Percentiles rank a stretch among this genome's conserved stretches.
phyloP scores from a whole-genome alignment of 192 early-diverging fungal species.

The Coemansia sp. region DNA sequence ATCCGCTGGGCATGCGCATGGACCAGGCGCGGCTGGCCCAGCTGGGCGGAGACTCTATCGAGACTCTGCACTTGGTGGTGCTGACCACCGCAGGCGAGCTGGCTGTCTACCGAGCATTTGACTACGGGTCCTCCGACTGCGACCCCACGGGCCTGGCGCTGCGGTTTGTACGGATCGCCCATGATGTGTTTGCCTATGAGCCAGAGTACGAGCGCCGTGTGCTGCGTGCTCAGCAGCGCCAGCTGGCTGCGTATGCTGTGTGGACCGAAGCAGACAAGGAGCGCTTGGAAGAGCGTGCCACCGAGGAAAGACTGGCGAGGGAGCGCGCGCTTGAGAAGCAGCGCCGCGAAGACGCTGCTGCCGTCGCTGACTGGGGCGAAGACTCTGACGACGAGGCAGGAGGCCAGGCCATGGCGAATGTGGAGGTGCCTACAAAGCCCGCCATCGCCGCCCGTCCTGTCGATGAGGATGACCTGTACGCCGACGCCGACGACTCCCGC shows the following conservation, averaged over 20 bases:
- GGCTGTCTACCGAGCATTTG: slow-evolving; percentile 45
- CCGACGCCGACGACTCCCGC: slow-evolving; percentile 1
- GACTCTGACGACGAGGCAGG: slow-evolving; percentile 27
- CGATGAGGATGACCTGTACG: slow-evolving; percentile 16
- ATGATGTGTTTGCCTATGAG: slow-evolving; percentile 42
- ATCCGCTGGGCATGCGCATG: slow-evolving; percentile 5
- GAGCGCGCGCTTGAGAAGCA: slow-evolving; percentile 17
- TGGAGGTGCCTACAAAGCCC: neutral
- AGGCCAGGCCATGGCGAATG: too few species aligned
- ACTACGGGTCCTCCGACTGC: slow-evolving; percentile 10
- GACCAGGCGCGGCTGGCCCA: slow-evolving; percentile 40
- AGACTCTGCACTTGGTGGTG: slow-evolving; percentile 21
- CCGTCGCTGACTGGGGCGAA: slow-evolving; percentile 40
- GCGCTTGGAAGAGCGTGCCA: slow-evolving; percentile 7
- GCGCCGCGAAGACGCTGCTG: slow-evolving; percentile 22
- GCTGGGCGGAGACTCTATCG: slow-evolving; percentile 29
- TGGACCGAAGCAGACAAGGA: slow-evolving; percentile 21
- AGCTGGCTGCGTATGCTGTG: slow-evolving; percentile 21
- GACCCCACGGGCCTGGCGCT: slow-evolving; percentile 18
- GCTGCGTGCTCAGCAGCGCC: slow-evolving; percentile 16
- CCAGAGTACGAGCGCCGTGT: slow-evolving; percentile 45
- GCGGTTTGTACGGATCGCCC: slow-evolving; percentile 28
- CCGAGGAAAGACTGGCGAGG: slow-evolving; percentile 5
- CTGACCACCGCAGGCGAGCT: slow-evolving; percentile 35
- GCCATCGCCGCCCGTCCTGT: neutral